These are phyloP conservation scores for Tricholoma hemisulphureum DNA, from an alignment of 768 basidiomycete species.

Conservation along the genomic window DNA sequence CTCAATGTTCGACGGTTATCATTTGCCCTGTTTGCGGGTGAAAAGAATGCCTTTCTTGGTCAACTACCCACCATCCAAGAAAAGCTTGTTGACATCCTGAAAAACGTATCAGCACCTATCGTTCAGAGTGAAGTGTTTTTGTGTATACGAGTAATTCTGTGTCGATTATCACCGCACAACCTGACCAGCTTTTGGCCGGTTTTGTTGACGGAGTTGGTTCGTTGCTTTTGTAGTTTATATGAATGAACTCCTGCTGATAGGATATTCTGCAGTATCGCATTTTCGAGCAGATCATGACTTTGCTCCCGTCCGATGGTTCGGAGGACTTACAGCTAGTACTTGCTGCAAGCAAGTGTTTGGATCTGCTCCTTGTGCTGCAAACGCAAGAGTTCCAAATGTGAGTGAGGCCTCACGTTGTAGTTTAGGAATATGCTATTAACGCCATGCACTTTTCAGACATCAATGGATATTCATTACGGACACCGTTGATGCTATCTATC, in stretches of 20 bases:
- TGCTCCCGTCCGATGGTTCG: conserved; percentile 75
- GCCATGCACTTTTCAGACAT: conserved; percentile 50
- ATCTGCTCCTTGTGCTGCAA: conserved; percentile 88
- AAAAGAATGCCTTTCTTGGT: conserved; percentile 87
- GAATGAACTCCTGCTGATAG: background rate
- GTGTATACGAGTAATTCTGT: conserved; percentile 87
- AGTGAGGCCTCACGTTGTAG: conserved; percentile 40
- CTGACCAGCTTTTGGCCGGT: conserved; percentile 97
- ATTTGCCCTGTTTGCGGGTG: conserved; percentile 80
- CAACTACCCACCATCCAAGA: conserved; percentile 95
- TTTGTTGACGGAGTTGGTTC: conserved; percentile 85
- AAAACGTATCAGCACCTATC: conserved; percentile 72
- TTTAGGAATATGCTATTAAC: background rate
- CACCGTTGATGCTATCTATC: conserved; percentile 92
- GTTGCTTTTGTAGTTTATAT: conserved; percentile 18
- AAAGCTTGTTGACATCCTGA: conserved; percentile 89
- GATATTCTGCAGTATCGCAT: conserved; percentile 67
- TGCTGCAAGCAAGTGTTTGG: conserved; percentile 91
- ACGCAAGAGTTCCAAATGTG: conserved; percentile 99
- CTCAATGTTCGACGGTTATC: conserved; percentile 85
- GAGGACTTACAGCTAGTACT: conserved; percentile 82
- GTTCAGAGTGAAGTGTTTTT: conserved; percentile 95
- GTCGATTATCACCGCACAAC: conserved; percentile 87
- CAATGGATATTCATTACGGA: conserved; percentile 99
- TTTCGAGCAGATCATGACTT: conserved; percentile 76